phyloP scores from a whole-genome alignment of 1,284 basidiomycete genomes.

The Tremellales sp. region DNA sequence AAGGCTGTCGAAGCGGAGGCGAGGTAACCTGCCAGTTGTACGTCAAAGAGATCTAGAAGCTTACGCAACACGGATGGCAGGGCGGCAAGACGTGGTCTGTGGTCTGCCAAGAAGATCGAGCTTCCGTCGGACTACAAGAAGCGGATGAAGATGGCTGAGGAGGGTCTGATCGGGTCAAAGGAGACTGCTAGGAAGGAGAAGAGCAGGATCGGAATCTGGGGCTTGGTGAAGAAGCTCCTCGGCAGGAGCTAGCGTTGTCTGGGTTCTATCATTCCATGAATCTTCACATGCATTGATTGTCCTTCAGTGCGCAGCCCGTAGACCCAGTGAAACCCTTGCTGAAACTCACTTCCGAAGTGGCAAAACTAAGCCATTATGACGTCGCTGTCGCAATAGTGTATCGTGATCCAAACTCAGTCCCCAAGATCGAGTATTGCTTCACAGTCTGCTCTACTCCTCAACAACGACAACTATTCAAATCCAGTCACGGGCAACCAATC shows the following conservation, averaged over 20 bases:
- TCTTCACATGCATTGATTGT: no score
- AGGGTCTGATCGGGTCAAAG: slow-evolving; percentile 12
- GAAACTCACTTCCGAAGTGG: no score
- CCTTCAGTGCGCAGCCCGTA: no score
- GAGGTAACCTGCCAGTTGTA: slow-evolving; percentile 53
- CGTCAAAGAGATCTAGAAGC: not conserved
- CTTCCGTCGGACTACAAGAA: slow-evolving; percentile 76
- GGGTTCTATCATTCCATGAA: no score
- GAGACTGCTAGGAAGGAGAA: slow-evolving; percentile 5
- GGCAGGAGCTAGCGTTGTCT: no score
- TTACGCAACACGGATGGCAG: slow-evolving; percentile 10
- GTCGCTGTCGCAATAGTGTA: no score
- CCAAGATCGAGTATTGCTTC: no score
- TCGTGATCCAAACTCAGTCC: no score
- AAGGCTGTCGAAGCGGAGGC: slow-evolving; percentile 60
- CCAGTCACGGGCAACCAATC: not conserved
- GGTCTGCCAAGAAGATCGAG: slow-evolving; percentile 60
- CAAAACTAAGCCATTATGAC: no score
- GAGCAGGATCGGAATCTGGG: slow-evolving; percentile 7
- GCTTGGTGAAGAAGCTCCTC: slow-evolving; percentile 2
- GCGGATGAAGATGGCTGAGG: slow-evolving; percentile 48
- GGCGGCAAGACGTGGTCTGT: slow-evolving; percentile 66
- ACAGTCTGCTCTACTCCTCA: no score
- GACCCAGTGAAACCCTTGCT: no score
- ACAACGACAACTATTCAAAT: no score